phyloP scores from a whole-genome alignment of 148 eudicot genomes.

The Silene uniflora region DNA sequence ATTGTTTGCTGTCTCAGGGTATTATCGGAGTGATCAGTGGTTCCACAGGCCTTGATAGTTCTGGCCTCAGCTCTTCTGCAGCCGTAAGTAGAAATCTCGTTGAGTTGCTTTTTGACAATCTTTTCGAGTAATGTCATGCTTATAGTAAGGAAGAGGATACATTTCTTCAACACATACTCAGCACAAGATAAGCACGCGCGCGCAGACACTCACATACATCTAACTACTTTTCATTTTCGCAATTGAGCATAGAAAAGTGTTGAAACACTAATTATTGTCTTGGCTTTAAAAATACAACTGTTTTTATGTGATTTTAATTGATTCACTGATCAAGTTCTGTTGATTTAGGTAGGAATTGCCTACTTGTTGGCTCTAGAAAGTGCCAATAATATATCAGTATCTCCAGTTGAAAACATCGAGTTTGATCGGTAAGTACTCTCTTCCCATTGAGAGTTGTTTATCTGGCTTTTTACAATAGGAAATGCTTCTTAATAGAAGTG shows the following conservation, averaged over 20 bases:
- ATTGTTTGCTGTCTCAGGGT: conserved; percentile 54
- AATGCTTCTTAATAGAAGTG: background rate
- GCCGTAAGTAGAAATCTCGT: conserved; percentile 65
- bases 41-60: conserved; percentile 85
- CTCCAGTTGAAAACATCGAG: conserved; percentile 84
- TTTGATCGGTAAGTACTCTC: conserved; percentile 64
- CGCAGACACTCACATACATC: too few relatives aligned
- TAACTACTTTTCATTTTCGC: too few relatives aligned
- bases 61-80: conserved; percentile 99
- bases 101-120: background rate
- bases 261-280: background rate
- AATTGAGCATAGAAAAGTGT: background rate
- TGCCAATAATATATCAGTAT: conserved; percentile 67
- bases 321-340: too few relatives aligned
- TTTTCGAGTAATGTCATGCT: background rate
- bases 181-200: background rate
- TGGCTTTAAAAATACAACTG: too few relatives aligned
- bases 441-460: background rate
- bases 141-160: background rate
- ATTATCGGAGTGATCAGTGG: conserved; percentile 73
- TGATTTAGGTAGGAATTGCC: too few relatives aligned
- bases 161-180: background rate
- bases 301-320: too few relatives aligned
- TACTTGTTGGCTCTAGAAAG: conserved; percentile 89
- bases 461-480: background rate